Evolutionary conservation across 129 eudicot genomes (phyloP), one percentile per base, ranked within the genome.

Genomic region (sunflower (Helianthus annuus)): DNA sequence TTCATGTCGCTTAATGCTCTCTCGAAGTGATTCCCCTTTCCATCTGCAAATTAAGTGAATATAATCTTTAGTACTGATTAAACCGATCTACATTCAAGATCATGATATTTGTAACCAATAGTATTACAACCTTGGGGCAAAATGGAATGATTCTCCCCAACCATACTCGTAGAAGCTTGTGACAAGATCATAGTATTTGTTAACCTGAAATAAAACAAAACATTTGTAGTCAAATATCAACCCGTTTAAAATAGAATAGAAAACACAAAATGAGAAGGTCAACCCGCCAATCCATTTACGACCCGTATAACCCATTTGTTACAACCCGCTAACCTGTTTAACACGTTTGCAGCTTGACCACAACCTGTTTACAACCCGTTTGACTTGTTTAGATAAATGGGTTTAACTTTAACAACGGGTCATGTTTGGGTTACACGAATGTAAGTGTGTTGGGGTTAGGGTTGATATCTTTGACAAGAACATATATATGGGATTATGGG

Each of bases 101-200:
- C 17, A 17, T 19, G 48, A 46, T 13, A 12, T 32, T 32, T 36
- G 44, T 44, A 66, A 64, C 65, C 66, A 51, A 56, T 48, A 54
- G 16, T 48, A 29, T 13, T 58, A 46, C 72, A 64, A 90, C 99
- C 99, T 95, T 62, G 76, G 91, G 12, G 99, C 99, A 87, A 95
- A 90, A 81, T 95, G 99, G 78, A 95, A 95, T 75, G 99, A 95
- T 74, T 95, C 99, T 83, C 99, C 99, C 99, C 96, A 95, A 49
- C 99, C 99, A 85, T 90, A 90, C 80, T 95, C 99, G 42, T 95
- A 95, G 84, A 90, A 95, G 87, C 99, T 95, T 16, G 99, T 95
- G 64, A 80, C 97, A 55, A 95, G 96, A 79, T 95, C 97, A 73
- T 95, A 95, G 52, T 95, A 95, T 73, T 95, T 95, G 68, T 90